Conservation (phyloP, 2,329 filamentous ascomycete species). For the Phialophora tarda region DNA sequence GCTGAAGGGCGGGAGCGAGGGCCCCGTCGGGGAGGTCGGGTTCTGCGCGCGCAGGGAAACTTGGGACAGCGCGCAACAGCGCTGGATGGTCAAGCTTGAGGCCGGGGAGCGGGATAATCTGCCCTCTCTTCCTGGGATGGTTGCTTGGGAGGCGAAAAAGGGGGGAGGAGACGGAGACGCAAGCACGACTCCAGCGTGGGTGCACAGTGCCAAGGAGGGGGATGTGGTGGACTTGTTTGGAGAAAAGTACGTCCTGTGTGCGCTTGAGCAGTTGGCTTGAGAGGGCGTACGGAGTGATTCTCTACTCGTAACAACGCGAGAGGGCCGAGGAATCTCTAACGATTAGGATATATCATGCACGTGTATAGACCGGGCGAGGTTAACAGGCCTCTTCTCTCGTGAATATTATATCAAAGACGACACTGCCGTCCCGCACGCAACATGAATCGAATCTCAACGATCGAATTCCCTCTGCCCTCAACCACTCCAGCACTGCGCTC, state of each 20-base stretch:
- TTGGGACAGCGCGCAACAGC: slow-evolving; percentile 2
- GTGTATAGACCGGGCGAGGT: too few relatives aligned
- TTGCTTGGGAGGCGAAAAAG: neutral
- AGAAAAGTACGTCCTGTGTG: slow-evolving; percentile 20
- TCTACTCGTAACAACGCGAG: too few relatives aligned
- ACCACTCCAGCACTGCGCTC: too few relatives aligned
- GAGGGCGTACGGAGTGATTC: neutral
- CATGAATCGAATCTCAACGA: too few relatives aligned
- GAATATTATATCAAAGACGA: too few relatives aligned
- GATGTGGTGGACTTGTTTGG: slow-evolving; percentile 22
- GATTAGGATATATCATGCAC: too few relatives aligned
- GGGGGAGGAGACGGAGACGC: neutral
- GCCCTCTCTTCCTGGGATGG: slow-evolving; percentile 8
- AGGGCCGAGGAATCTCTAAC: too few relatives aligned
- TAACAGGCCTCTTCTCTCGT: too few relatives aligned
- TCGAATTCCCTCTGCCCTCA: too few relatives aligned
- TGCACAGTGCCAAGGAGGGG: slow-evolving; percentile 15
- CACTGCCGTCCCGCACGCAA: too few relatives aligned
- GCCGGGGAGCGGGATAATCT: slow-evolving; percentile 17
- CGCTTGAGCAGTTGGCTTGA: slow-evolving; percentile 17
- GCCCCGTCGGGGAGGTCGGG: slow-evolving; percentile 5
- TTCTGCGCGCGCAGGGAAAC: slow-evolving; percentile 21
- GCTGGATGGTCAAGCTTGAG: slow-evolving; percentile 15
- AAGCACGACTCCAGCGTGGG: slow-evolving; percentile 4
- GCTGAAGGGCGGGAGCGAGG: slow-evolving; percentile 22